Conservation (phyloP, 441 rosid species). For the Lepidium campestre region DNA sequence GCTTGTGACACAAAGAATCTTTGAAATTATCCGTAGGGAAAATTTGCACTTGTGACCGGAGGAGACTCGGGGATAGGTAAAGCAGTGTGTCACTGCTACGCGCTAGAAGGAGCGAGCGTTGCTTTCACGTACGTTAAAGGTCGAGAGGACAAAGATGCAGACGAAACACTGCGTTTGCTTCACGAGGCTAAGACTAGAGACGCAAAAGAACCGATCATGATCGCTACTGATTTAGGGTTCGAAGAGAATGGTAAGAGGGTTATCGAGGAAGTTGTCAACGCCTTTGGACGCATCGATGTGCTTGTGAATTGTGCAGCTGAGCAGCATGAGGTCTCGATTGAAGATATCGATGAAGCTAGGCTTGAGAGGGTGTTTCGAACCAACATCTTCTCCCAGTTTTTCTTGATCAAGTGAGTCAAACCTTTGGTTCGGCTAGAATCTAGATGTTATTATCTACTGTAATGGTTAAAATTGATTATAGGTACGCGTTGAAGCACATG, state of each 20-base stretch:
- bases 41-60: conserved; percentile 67
- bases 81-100: conserved; percentile 50
- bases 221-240: conserved; percentile 56
- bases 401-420: conserved; percentile 30
- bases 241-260: conserved; percentile 62
- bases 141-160: conserved; percentile 63
- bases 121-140: conserved; percentile 63
- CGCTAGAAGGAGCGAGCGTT: conserved; percentile 62
- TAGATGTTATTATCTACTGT: background rate
- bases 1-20: conserved; percentile 3
- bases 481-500: conserved; percentile 77
- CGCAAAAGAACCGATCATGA: conserved; percentile 57
- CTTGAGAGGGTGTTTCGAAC: conserved; percentile 40
- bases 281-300: conserved; percentile 35
- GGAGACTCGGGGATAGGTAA: conserved; percentile 82
- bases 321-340: conserved; percentile 29
- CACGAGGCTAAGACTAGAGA: conserved; percentile 41
- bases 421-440: background rate
- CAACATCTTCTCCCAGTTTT: conserved; percentile 36
- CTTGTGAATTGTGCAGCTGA: conserved; percentile 40
- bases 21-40: conserved; percentile 36
- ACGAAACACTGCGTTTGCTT: conserved; percentile 48
- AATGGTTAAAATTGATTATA: background rate
- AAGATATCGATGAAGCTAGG: conserved; percentile 32
- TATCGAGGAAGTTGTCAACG: conserved; percentile 50